These are phyloP conservation scores for Lachancea fermentati DNA, from an alignment of 805 yeast genomes.

Conservation along the genomic window DNA sequence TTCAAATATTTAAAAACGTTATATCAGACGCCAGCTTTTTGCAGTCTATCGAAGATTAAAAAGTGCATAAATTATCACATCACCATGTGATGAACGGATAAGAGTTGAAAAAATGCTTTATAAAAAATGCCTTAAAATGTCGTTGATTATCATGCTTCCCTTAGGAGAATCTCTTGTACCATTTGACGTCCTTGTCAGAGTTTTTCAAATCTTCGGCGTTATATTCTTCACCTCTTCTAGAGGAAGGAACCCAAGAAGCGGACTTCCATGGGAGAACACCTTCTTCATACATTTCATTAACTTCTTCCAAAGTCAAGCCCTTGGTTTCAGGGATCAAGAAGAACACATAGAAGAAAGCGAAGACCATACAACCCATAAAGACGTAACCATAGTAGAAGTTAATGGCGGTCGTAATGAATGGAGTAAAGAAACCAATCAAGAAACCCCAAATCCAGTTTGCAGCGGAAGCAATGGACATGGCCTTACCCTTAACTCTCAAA, in stretches of 20 bases:
- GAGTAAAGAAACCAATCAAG: conserved; percentile 66
- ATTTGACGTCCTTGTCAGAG: conserved; percentile 25
- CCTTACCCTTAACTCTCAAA: conserved; percentile 60
- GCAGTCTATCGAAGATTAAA: neutral
- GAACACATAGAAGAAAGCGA: conserved; percentile 58
- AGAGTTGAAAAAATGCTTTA: neutral
- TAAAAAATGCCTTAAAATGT: neutral
- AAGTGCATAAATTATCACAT: neutral
- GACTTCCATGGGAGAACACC: conserved; percentile 45
- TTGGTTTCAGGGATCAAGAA: conserved; percentile 73
- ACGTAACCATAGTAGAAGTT: conserved; percentile 70
- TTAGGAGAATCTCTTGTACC: conserved; percentile 21
- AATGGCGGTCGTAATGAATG: conserved; percentile 60
- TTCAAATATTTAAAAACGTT: neutral
- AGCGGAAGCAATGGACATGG: conserved; percentile 56
- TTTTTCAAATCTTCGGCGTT: conserved; percentile 24
- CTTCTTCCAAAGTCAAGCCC: conserved; percentile 79
- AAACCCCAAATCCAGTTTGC: conserved; percentile 68
- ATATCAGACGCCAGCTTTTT: neutral
- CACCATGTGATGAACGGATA: neutral
- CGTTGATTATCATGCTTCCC: neutral
- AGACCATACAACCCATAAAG: conserved; percentile 55
- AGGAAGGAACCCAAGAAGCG: conserved; percentile 47
- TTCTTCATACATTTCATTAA: conserved; percentile 55
- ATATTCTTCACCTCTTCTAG: conserved; percentile 31